Conservation (phyloP, 2,329 filamentous ascomycete species). For the Aciculosporium take region DNA sequence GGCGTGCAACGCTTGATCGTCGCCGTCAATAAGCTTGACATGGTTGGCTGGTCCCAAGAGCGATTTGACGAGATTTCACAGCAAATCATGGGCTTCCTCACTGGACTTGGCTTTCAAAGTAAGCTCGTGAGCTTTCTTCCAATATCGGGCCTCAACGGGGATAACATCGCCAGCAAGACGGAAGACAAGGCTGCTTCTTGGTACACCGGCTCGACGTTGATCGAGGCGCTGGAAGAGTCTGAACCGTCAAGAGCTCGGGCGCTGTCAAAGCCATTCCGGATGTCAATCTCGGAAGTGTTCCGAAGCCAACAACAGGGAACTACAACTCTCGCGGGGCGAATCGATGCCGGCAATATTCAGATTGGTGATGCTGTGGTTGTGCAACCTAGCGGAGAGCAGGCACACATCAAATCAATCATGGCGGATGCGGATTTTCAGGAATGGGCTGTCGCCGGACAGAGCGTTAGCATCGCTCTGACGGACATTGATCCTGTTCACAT, state of each 20-base stretch:
- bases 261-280: conserved; percentile 64
- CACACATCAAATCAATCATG: conserved; percentile 68
- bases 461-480: conserved; percentile 66
- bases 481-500: conserved; percentile 79
- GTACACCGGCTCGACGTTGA: conserved; percentile 67
- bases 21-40: conserved; percentile 91
- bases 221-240: conserved; percentile 74
- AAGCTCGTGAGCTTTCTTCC: conserved; percentile 81
- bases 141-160: conserved; percentile 76
- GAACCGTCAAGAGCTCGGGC: conserved; percentile 53
- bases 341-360: conserved; percentile 75
- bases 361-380: conserved; percentile 66
- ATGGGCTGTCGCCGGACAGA: conserved; percentile 89
- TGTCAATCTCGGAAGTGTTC: conserved; percentile 82
- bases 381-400: conserved; percentile 69
- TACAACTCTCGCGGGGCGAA: conserved; percentile 69
- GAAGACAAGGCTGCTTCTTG: conserved; percentile 48
- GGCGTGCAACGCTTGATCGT: conserved; percentile 80
- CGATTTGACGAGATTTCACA: conserved; percentile 76
- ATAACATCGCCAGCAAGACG: conserved; percentile 59
- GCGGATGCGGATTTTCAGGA: conserved; percentile 59
- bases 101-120: conserved; percentile 62
- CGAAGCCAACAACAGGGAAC: conserved; percentile 67
- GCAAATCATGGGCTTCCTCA: conserved; percentile 72
- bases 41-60: conserved; percentile 65